Base-by-base conservation (phyloP, 75 land plant species). In the Cryptomeria japonica region DNA sequence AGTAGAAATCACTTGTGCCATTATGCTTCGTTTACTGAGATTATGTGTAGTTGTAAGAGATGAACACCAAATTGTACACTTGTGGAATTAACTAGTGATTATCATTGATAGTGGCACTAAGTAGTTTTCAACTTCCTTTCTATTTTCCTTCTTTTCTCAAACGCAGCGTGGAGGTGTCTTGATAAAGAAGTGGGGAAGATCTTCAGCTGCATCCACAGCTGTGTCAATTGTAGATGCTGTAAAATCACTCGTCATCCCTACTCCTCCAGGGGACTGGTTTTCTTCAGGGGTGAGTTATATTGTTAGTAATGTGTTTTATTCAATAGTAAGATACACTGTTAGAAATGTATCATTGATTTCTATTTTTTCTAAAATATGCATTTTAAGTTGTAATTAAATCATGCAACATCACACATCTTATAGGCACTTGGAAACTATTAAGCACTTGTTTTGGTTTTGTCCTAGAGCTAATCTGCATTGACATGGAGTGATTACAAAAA, bases 151-250 rank as follows among this genome's bases (percentile, higher is more conserved):
- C 31, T n/a, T 82, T 46, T 82, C 51, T 82, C 32, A 44, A 82
- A 39, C 89, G 25, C 95, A 95, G 99, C 84, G 99, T 79, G 99
- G 99, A 84, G 99, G 99, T n/a, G 96, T 87, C 3, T 86, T 98
- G 22, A 98, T 98, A 18, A 77, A 98, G 87, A 98, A 98, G 90
- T 98, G 99, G 99, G 99, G 99, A 39, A 94, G 99, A 90, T 98
- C 99, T 85, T 98, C 99, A 42, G 99, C 98, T 83, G 99, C 99
- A 86, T 98, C 99, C 25, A 98, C 99, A 76, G 94, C 99, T 84
- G 99, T 98, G 14, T 98, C 99, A 16, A 92, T 98, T 85, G 98
- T 90, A 70, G 98, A 98, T 91, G 99, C 97, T 82, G 96, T 98
- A 46, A 94, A 91, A 87, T 98, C 99, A 77, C 91, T 98, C 36